These are phyloP conservation scores for Eremochloa ophiuroides DNA, from an alignment of 176 grass and related monocot genomes.

Conservation along the genomic window DNA sequence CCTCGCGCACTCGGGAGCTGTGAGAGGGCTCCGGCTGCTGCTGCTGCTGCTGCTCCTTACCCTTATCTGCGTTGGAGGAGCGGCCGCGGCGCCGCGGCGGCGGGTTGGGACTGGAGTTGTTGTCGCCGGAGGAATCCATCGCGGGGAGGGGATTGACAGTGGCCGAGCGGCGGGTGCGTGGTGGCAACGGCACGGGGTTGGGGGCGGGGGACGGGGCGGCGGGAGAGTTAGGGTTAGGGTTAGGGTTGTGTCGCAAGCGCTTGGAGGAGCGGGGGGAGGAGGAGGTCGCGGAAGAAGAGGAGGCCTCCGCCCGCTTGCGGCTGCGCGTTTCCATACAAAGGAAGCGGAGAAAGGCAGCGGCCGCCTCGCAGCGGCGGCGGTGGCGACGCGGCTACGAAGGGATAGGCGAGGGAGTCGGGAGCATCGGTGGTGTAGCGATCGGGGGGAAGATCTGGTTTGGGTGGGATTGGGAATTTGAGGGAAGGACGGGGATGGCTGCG, in stretches of 20 bases:
- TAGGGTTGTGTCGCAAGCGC: conserved; percentile 41
- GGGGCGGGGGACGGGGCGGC: neutral
- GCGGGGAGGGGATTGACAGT: neutral
- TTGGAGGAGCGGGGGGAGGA: conserved; percentile 39
- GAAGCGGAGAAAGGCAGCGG: conserved; percentile 2
- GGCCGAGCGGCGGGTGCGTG: conserved; percentile 30
- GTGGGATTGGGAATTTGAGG: neutral
- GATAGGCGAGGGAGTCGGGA: neutral
- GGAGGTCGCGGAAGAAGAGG: conserved; percentile 66
- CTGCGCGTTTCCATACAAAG: conserved; percentile 97
- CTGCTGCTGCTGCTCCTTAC: conserved; percentile 69
- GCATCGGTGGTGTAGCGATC: conserved; percentile 10
- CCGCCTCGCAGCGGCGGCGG: conserved; percentile 25
- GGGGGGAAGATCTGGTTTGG: conserved; percentile 14
- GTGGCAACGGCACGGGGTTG: neutral
- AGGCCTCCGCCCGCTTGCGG: conserved; percentile 96
- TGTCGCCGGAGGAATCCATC: conserved; percentile 55
- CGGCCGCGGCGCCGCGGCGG: conserved; percentile 45
- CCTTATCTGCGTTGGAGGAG: conserved; percentile 47
- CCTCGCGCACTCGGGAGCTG: conserved; percentile 46
- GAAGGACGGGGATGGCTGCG: neutral
- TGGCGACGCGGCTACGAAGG: conserved; percentile 21
- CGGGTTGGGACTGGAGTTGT: conserved; percentile 46
- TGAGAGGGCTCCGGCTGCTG: conserved; percentile 47
- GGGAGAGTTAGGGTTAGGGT: conserved; percentile 29